Percentiles rank a stretch among this genome's conserved stretches.
phyloP scores from a whole-genome alignment of 2,329 filamentous ascomycete species.

The Aspergillus pseudoglaucus region DNA sequence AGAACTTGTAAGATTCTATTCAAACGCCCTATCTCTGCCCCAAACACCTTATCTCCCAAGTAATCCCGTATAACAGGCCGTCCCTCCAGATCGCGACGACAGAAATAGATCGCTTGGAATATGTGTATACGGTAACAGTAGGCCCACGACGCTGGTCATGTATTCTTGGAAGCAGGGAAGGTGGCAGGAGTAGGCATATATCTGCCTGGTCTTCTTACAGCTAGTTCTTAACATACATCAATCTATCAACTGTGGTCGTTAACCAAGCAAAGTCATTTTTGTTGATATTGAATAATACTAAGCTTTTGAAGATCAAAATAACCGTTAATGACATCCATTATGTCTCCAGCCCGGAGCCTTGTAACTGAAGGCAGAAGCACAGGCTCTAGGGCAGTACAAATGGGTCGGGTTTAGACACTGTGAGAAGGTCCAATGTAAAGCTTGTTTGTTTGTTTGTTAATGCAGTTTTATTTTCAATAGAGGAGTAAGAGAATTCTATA shows the following conservation, averaged over 20 bases:
- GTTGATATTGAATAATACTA: too few relatives aligned
- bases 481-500: background rate
- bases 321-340: slow-evolving; percentile 11
- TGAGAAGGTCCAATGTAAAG: slow-evolving; percentile 27
- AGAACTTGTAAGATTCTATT: slow-evolving; percentile 10
- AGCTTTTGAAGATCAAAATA: slow-evolving; percentile 17
- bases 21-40: slow-evolving; percentile 23
- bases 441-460: background rate
- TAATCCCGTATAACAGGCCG: slow-evolving; percentile 23
- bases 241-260: too few relatives aligned
- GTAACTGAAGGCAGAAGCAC: too few relatives aligned
- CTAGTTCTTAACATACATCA: too few relatives aligned
- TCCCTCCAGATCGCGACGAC: slow-evolving; percentile 14
- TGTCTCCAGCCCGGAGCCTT: slow-evolving; percentile 11
- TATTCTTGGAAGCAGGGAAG: slow-evolving; percentile 17
- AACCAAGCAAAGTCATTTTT: too few relatives aligned
- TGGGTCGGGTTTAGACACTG: slow-evolving; percentile 30
- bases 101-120: slow-evolving; percentile 27
- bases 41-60: slow-evolving; percentile 31
- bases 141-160: slow-evolving; percentile 31
- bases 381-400: slow-evolving; percentile 27
- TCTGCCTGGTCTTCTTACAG: too few relatives aligned
- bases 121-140: slow-evolving; percentile 16
- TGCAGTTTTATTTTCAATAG: background rate
- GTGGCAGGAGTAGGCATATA: slow-evolving; percentile 6